Base-by-base conservation (phyloP, 371 early-diverging fungal genomes). In the Actinomucor elegans region DNA sequence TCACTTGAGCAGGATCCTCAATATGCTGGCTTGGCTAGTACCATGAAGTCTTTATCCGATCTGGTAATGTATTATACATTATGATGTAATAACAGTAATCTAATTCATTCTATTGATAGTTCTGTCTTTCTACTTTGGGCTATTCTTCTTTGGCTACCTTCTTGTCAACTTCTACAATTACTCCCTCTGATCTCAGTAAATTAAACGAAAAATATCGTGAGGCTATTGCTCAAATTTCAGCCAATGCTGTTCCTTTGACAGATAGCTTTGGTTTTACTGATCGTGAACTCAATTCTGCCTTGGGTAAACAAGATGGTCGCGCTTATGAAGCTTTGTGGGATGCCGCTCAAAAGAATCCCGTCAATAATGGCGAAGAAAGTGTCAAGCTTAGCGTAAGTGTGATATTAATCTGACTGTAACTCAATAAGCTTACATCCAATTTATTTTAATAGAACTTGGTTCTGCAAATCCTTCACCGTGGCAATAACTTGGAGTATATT, bases 181-280 rank as follows among this genome's bases (percentile, higher is more conserved):
- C 42, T 31, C 61, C 66, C 14, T 53, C 50, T 17, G 66, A 64
- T 26, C 41, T 71, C n/a, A 37, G 52, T 8, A 35, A 36, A 7
- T 40, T 78, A 17, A 60, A 69, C 15, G 51, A 49, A 8, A 44
- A 47, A 9, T 70, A 64, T n/a, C 68, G 67, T 35, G 35, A 27
- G 3, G 18, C 53, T 4, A 47, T 78, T 11, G 21, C 53, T 20
- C 8, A 34, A 0, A 27, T 92, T 17, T 71, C 90, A n/a, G 67
- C 63, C 3, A 73, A 86, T 53, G 85, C 82, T 2, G 68, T 89
- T 29, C 75, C 79, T 0, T 66, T 89, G 46, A 84, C 85, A 9
- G 91, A 89, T 46, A 77, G 87, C 2, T 87, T 89, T 69, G 87
- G 78, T 11, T 76, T 86, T 34, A 59, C 83, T 0, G 92, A 91